phyloP scores from a whole-genome alignment of 164 flowering plant species.

The Sextonia rubra region DNA sequence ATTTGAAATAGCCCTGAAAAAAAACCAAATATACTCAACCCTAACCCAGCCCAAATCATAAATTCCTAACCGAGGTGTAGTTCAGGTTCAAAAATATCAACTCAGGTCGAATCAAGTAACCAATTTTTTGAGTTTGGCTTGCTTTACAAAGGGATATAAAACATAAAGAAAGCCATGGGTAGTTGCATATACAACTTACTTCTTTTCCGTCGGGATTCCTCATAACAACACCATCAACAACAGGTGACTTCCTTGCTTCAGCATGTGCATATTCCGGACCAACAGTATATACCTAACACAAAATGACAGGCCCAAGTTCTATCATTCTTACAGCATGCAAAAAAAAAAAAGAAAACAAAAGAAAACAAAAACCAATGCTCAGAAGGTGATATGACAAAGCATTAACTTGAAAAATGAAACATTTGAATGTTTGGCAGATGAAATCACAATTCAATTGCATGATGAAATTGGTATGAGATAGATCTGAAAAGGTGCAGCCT shows the following conservation, averaged over 20 bases:
- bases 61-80: too few relatives aligned
- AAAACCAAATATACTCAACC: too few relatives aligned
- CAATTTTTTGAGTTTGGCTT: too few relatives aligned
- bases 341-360: not conserved
- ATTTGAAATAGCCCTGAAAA: too few relatives aligned
- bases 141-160: not conserved
- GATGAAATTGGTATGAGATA: too few relatives aligned
- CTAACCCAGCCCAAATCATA: too few relatives aligned
- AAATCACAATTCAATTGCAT: too few relatives aligned
- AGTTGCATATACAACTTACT: conserved; percentile 39
- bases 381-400: not conserved
- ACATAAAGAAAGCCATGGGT: not conserved
- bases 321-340: not conserved
- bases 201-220: conserved; percentile 98
- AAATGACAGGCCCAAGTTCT: conserved; percentile 14
- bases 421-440: too few relatives aligned
- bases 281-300: conserved; percentile 87
- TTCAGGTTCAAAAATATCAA: too few relatives aligned
- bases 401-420: too few relatives aligned
- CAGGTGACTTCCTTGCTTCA: conserved; percentile 99
- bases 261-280: conserved; percentile 99
- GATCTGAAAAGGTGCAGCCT: too few relatives aligned
- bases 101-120: too few relatives aligned
- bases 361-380: not conserved
- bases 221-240: conserved; percentile 99